phyloP scores from a whole-genome alignment of 208 protist genomes.

The Crithidia thermophila region DNA sequence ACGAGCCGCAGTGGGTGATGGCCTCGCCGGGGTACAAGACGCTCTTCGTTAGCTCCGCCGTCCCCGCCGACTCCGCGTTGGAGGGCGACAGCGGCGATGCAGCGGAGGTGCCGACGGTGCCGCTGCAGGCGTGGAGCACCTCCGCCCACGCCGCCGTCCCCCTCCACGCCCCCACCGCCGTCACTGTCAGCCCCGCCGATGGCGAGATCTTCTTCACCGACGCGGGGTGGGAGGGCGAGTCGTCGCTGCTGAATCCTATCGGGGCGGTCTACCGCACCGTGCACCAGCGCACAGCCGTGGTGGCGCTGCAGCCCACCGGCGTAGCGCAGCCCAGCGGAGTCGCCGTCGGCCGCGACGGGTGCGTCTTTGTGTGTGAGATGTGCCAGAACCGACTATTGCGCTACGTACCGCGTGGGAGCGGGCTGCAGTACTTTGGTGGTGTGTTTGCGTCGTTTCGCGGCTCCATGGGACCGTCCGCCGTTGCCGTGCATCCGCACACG shows the following conservation, averaged over 20 bases:
- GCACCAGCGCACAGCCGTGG: constrained; percentile 44
- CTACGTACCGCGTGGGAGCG: constrained; percentile 49
- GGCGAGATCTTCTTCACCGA: constrained; percentile 80
- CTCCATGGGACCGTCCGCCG: constrained; percentile 57
- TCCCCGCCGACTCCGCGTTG: not conserved
- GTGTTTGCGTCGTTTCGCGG: constrained; percentile 72
- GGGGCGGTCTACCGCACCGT: constrained; percentile 75
- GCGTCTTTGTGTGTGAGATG: constrained; percentile 70
- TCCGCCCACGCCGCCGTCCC: constrained; percentile 43
- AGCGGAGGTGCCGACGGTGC: not conserved
- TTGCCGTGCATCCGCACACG: constrained; percentile 47
- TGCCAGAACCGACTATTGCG: constrained; percentile 65
- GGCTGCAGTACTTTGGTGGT: constrained; percentile 46
- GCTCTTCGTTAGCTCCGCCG: not conserved
- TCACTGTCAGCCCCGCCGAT: constrained; percentile 39
- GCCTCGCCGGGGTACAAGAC: not conserved
- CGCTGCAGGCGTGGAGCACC: constrained; percentile 22
- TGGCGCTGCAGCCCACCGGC: constrained; percentile 55
- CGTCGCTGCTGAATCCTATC: constrained; percentile 44
- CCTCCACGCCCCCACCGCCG: constrained; percentile 52
- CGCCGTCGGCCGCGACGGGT: constrained; percentile 47
- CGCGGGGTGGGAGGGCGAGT: constrained; percentile 62
- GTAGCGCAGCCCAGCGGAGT: constrained; percentile 57
- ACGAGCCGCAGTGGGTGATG: constrained; percentile 36
- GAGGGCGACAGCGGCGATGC: not conserved